Conservation (phyloP, 257 asterid genomes). For the Linderniella brevidens region DNA sequence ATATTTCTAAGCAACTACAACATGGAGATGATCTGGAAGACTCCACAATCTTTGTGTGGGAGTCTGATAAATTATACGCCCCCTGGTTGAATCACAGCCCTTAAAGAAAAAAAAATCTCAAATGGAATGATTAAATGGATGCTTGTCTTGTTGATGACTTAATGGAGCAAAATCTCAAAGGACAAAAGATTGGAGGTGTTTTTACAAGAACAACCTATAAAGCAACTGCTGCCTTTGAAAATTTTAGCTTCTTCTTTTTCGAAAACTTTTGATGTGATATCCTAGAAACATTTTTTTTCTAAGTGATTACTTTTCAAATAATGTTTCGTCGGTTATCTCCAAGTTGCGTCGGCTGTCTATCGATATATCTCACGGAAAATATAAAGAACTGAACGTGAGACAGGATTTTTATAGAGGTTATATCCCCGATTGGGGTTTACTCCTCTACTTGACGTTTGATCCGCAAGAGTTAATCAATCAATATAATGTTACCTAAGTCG, state of each 20-base stretch:
- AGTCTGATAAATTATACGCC: too few species aligned
- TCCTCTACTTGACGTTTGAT: too few species aligned
- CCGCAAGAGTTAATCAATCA: too few species aligned
- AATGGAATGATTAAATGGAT: neutral
- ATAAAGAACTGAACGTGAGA: too few species aligned
- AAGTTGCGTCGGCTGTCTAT: too few species aligned
- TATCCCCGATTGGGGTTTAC: too few species aligned
- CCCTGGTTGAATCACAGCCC: neutral
- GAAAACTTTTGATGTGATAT: neutral
- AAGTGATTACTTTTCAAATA: too few species aligned
- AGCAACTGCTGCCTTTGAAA: neutral
- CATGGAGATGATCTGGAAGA: neutral
- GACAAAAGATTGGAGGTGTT: neutral
- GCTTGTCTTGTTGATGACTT: neutral
- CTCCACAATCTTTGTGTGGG: neutral
- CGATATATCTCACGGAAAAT: too few species aligned
- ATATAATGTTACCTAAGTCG: too few species aligned
- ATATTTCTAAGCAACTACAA: neutral
- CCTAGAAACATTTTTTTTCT: too few species aligned
- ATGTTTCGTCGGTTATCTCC: too few species aligned
- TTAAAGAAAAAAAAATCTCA: slow-evolving; percentile 1
- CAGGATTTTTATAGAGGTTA: too few species aligned
- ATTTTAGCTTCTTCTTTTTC: neutral
- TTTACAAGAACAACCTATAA: neutral
- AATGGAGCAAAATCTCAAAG: neutral